Evolutionary conservation across 2,329 filamentous ascomycete genomes (phyloP).

Genomic region (Talaromyces sp.): DNA sequence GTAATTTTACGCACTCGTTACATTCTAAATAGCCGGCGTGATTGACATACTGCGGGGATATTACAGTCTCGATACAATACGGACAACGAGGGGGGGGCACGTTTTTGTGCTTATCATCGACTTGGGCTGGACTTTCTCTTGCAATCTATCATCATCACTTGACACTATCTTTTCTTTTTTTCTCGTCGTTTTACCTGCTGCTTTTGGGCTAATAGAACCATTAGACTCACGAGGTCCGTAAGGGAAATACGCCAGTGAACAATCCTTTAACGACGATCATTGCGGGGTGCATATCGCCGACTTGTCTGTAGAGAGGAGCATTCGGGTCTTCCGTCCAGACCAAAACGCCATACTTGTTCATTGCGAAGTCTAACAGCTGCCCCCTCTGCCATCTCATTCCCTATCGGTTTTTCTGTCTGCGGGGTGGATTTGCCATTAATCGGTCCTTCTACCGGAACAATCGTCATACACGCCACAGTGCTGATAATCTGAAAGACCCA

Average conservation of each 20-base stretch:
- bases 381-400: too few relatives aligned
- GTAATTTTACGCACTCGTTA: not conserved
- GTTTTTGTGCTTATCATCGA: conserved; percentile 1
- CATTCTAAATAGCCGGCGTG: not conserved
- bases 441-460: not conserved
- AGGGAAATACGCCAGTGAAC: not conserved
- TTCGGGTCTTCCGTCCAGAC: conserved; percentile 6
- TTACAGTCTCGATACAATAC: not conserved
- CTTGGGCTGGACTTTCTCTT: not conserved
- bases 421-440: not conserved
- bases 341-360: not conserved
- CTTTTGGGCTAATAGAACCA: not conserved
- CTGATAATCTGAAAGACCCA: not conserved
- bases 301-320: not conserved
- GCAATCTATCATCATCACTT: not conserved
- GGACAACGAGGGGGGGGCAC: not conserved
- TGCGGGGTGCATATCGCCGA: not conserved
- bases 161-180: not conserved
- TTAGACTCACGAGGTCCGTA: too few relatives aligned
- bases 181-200: not conserved
- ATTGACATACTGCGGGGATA: conserved; percentile 14
- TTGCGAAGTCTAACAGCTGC: not conserved
- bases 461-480: not conserved
- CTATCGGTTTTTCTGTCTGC: too few relatives aligned
- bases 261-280: not conserved